These are phyloP conservation scores for Tilletia caries DNA, from an alignment of 1,284 basidiomycete genomes.

Conservation along the genomic window DNA sequence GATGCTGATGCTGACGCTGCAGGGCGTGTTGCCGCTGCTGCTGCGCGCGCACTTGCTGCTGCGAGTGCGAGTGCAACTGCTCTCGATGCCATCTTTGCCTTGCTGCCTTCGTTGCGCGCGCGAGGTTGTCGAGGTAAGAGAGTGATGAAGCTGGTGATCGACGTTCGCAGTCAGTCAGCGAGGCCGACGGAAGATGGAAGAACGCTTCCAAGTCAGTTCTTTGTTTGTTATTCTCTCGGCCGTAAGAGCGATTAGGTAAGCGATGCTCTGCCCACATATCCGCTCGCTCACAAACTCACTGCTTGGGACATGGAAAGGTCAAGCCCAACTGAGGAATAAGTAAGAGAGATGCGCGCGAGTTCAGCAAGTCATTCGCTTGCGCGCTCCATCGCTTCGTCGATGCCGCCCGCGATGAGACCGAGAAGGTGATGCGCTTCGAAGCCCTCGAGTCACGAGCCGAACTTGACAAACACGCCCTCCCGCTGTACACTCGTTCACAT, in stretches of 20 bases:
- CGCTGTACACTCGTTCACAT: conserved; percentile 36
- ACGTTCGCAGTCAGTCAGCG: too few relatives aligned
- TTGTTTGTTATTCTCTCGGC: too few relatives aligned
- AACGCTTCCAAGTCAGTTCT: too few relatives aligned
- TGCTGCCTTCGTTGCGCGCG: too few relatives aligned
- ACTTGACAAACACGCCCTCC: conserved; percentile 28
- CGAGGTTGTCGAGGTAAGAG: too few relatives aligned
- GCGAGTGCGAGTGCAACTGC: background rate
- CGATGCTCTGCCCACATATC: too few relatives aligned
- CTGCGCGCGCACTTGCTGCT: background rate
- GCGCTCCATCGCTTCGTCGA: conserved; percentile 44
- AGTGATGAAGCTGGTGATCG: too few relatives aligned
- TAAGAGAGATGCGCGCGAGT: background rate
- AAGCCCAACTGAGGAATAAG: too few relatives aligned
- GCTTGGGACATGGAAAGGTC: too few relatives aligned
- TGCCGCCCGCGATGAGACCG: conserved; percentile 37
- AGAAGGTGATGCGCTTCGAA: conserved; percentile 48
- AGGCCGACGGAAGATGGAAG: too few relatives aligned
- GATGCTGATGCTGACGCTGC: conserved; percentile 1
- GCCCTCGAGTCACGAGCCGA: conserved; percentile 29
- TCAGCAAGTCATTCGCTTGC: background rate
- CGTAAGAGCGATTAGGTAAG: too few relatives aligned
- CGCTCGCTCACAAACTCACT: too few relatives aligned
- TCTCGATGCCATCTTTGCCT: background rate
- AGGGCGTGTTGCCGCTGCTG: background rate